Evolutionary conservation across 768 basidiomycete genomes (phyloP), one percentile per base, ranked within the genome.

Genomic region (Holtermannia corniformis): DNA sequence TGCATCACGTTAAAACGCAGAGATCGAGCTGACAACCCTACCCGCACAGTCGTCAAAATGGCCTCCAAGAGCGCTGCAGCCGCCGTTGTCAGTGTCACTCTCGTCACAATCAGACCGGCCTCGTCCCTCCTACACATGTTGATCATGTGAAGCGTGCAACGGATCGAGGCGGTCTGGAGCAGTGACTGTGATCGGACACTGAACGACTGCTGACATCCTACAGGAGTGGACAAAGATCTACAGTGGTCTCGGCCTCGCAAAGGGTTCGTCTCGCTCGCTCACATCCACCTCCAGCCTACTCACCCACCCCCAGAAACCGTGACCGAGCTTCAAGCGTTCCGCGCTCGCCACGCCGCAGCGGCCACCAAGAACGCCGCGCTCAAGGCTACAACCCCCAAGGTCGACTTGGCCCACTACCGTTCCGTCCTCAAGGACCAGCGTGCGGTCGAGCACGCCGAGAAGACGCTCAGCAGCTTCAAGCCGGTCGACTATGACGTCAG

Each of bases 381-480:
- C 28, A 65, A 62, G 45, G 32, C 67, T 13, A 52, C 62, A 14
- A 82, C 86, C 40, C 85, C 85, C 25, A 84, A 87, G 48, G 79
- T 99, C 68, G 90, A 97, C 77, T 77, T 97, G 66, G 78, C 82
- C 21, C 82, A 91, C 76, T 99, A 97, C 79, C 88, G 90, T 67
- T 80, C 84, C 24, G 74, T 89, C 27, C 76, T 99, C 59, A 93
- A 90, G 80, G 96, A 97, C 78, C 83, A 86, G 73, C 83, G 82
- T 48, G 79, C 97, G 59, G 83, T 96, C 49, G 85, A 88, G 64
- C 87, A 95, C 73, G 86, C 86, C 11, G 92, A 97, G 79, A 92
- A 89, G 76, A 73, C 85, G 49, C 72, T 95, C 64, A 82, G 78
- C 56, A 81, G 81, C 27, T 97, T 95, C 79, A 95, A 93, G 76